Conservation (phyloP, 2,329 filamentous ascomycete genomes). For the Pezicula carpinea region DNA sequence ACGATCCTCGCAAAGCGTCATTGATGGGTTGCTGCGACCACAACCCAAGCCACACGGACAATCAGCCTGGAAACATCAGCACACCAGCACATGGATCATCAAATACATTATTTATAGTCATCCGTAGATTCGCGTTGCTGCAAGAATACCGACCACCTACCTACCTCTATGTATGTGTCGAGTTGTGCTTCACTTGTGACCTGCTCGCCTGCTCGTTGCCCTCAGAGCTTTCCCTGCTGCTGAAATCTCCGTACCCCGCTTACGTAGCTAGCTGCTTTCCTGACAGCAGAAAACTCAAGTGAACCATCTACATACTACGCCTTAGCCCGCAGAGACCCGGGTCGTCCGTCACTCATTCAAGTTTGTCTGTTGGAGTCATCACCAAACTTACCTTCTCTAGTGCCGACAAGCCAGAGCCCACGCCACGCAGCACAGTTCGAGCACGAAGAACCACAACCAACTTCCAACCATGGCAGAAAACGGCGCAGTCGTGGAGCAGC, state of each 20-base stretch:
- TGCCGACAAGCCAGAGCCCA: too few species aligned
- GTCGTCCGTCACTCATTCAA: neutral
- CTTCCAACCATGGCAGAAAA: conserved; percentile 13
- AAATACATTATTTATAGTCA: neutral
- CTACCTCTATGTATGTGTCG: too few species aligned
- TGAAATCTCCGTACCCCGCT: neutral
- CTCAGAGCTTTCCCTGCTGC: neutral
- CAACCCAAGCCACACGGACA: neutral
- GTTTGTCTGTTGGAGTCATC: too few species aligned
- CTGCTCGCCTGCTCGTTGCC: neutral
- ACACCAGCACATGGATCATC: neutral
- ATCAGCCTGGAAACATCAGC: neutral
- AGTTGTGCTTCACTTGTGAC: neutral
- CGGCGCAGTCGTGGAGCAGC: conserved; percentile 8
- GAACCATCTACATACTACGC: neutral
- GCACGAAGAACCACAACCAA: neutral
- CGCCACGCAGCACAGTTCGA: neutral
- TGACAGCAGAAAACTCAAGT: neutral
- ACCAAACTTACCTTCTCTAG: too few species aligned
- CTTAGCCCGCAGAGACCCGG: neutral
- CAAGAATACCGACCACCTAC: too few species aligned
- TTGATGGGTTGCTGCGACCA: too few species aligned
- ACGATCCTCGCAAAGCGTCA: too few species aligned
- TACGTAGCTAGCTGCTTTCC: conserved; percentile 1
- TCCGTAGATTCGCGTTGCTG: too few species aligned